Percentiles rank a stretch among this genome's conserved stretches.
These are phyloP conservation scores for Nidularia sp. DNA, from an alignment of 768 basidiomycete species.

Conservation along the genomic window DNA sequence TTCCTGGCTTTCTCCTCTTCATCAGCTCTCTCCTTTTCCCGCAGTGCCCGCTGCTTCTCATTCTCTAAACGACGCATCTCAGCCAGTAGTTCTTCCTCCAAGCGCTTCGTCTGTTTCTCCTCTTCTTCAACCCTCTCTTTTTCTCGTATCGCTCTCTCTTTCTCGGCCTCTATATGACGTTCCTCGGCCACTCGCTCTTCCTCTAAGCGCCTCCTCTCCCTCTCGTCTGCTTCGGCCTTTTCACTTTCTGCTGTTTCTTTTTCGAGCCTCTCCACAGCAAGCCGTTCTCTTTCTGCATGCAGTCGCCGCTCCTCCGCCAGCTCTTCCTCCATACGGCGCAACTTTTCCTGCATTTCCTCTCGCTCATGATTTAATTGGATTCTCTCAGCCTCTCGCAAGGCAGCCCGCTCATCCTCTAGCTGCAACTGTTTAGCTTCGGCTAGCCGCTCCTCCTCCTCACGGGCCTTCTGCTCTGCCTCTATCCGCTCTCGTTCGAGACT, in stretches of 20 bases:
- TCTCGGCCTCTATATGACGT: too few relatives aligned
- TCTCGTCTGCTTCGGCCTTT: too few relatives aligned
- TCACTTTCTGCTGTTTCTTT: too few relatives aligned
- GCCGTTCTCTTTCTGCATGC: too few relatives aligned
- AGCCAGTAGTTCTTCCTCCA: constrained; percentile 2
- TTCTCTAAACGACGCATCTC: constrained; percentile 6
- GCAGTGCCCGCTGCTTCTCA: constrained; percentile 18
- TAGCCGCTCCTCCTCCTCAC: constrained; percentile 20
- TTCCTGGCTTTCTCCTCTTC: constrained; percentile 26
- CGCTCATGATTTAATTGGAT: constrained; percentile 13
- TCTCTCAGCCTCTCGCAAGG: constrained; percentile 20
- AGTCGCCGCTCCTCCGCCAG: background rate
- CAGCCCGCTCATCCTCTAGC: constrained; percentile 18
- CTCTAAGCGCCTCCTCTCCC: too few relatives aligned
- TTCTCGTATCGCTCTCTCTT: too few relatives aligned
- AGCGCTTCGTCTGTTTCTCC: constrained; percentile 5
- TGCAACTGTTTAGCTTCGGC: constrained; percentile 23
- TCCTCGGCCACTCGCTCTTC: too few relatives aligned
- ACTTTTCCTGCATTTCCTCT: constrained; percentile 20
- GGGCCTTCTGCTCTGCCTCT: constrained; percentile 15
- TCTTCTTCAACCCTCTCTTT: constrained; percentile 5
- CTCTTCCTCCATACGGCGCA: constrained; percentile 16
- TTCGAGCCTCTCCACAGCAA: too few relatives aligned
- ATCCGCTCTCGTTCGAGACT: constrained; percentile 12
- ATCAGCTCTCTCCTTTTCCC: constrained; percentile 28